A percentile compares a stretch with the other conserved stretches of the same genome.
These are phyloP conservation scores for Candida dendrica DNA, from an alignment of 805 yeast species.

Conservation along the genomic window DNA sequence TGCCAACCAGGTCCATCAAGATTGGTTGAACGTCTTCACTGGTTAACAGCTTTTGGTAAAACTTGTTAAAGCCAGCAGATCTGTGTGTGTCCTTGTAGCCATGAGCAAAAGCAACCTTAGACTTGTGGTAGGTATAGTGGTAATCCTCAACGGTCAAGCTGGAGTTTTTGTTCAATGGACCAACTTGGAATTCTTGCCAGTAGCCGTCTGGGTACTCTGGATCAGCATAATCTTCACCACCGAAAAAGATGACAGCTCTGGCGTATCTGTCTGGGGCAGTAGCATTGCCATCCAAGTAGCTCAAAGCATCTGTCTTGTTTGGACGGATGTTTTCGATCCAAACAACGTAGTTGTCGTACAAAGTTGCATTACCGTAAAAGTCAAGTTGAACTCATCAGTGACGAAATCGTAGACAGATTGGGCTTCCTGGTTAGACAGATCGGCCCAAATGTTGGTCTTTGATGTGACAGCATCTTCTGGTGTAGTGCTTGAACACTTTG, in stretches of 20 bases:
- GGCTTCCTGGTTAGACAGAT: constrained; percentile 15
- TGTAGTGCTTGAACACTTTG: constrained; percentile 1
- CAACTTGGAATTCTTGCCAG: constrained; percentile 18
- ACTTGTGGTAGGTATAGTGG: constrained; percentile 13
- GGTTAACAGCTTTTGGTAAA: constrained; percentile 7
- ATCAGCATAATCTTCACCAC: constrained; percentile 15
- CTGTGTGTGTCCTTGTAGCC: constrained; percentile 17
- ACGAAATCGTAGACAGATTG: constrained; percentile 9
- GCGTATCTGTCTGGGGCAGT: constrained; percentile 17
- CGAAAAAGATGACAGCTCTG: constrained; percentile 16
- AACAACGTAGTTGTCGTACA: constrained; percentile 16
- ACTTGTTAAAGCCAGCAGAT: constrained; percentile 3
- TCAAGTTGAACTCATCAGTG: constrained; percentile 11
- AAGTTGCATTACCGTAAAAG: constrained; percentile 12
- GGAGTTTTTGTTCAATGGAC: constrained; percentile 13
- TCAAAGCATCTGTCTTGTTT: constrained; percentile 21
- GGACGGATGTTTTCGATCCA: constrained; percentile 20
- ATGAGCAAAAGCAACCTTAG: constrained; percentile 10
- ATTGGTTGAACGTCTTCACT: constrained; percentile 2
- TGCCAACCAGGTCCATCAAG: neutral
- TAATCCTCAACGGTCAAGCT: constrained; percentile 7
- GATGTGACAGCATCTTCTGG: constrained; percentile 11
- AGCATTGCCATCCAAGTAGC: constrained; percentile 14
- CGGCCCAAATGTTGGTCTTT: constrained; percentile 17
- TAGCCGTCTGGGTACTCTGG: constrained; percentile 18